Conservation (phyloP, 805 yeast genomes). For the Yarrowia keelungensis region DNA sequence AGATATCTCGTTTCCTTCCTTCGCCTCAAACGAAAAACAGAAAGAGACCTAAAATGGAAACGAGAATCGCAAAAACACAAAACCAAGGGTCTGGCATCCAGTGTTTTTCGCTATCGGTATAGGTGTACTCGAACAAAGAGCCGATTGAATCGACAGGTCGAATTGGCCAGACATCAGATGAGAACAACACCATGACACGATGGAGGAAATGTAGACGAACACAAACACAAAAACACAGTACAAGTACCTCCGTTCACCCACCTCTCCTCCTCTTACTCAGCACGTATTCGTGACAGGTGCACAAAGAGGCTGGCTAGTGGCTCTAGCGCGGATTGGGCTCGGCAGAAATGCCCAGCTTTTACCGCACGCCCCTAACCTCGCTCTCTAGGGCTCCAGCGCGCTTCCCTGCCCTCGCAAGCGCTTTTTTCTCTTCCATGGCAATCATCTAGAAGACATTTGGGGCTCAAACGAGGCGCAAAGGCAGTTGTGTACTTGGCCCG, state of each 20-base stretch:
- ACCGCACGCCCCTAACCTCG: slow-evolving; percentile 14
- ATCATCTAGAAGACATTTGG: slow-evolving; percentile 13
- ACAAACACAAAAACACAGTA: too few species aligned
- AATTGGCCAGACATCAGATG: too few species aligned
- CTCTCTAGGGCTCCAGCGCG: not conserved
- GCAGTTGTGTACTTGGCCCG: too few species aligned
- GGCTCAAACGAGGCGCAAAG: too few species aligned
- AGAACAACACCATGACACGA: too few species aligned
- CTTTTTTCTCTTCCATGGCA: slow-evolving; percentile 2
- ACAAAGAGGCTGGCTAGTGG: not conserved
- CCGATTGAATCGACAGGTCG: too few species aligned
- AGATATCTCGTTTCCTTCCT: too few species aligned
- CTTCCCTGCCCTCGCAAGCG: not conserved
- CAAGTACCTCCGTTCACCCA: not conserved
- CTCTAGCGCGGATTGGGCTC: slow-evolving; percentile 18
- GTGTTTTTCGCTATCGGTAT: not conserved
- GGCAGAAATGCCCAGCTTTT: slow-evolving; percentile 18
- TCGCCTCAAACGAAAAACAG: not conserved
- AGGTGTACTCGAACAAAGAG: not conserved
- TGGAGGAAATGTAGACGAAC: too few species aligned
- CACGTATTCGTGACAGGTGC: not conserved
- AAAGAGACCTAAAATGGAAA: slow-evolving; percentile 1
- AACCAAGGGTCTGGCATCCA: not conserved
- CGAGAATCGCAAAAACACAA: not conserved
- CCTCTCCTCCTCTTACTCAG: not conserved